Evolutionary conservation across 2,329 filamentous ascomycete species (phyloP), one percentile per base, ranked within the genome.

Genomic region (Pseudogymnoascus sp.): DNA sequence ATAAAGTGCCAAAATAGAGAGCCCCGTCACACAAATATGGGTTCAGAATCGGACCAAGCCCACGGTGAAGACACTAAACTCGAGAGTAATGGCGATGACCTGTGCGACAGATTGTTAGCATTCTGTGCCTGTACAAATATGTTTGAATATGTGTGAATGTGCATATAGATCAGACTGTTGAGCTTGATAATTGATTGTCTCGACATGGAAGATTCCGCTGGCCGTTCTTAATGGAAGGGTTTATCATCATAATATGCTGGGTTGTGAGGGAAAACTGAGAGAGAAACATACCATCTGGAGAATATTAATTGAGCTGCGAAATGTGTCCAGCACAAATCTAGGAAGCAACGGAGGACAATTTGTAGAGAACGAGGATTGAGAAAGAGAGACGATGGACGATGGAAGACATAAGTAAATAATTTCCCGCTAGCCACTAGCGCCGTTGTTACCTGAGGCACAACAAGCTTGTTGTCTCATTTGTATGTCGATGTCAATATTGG

Each of bases 191-290:
- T 79, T 77, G 68, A 68, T 70, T 72, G 69, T 76, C 77, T 85
- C 82, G 80, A 84, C 82, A 85, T 80, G 69, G 72, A 71, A 67
- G 70, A 76, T 84, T 86, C 81, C 81, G 83, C 83, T 84, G 83
- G 83, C 82, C 82, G 83, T 86, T 86, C 82, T 85, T 85, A 84
- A 82, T 77, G 67, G 71, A 78, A 82, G 77, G 72, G 68, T 77
- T 74, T 77, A 75, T 86, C 82, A 86, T 86, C 82, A 84, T 76
- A 65, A 66, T 68, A 70, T 64, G 59, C 53, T 60, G 56, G 59
- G 63, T 35, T 53, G 60, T 64, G 24, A 53, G 67, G 62, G 47
- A 63, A 62, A 63, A 60, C 66, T 61, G 29, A 19, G 64, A 64
- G 38, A 67, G 60, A 68, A 69, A 68, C 66, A 31, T 67, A 70